Evolutionary conservation across 257 asterid species (phyloP), one percentile per base, ranked within the genome.

Genomic region (Nicotiana tomentosiformis): DNA sequence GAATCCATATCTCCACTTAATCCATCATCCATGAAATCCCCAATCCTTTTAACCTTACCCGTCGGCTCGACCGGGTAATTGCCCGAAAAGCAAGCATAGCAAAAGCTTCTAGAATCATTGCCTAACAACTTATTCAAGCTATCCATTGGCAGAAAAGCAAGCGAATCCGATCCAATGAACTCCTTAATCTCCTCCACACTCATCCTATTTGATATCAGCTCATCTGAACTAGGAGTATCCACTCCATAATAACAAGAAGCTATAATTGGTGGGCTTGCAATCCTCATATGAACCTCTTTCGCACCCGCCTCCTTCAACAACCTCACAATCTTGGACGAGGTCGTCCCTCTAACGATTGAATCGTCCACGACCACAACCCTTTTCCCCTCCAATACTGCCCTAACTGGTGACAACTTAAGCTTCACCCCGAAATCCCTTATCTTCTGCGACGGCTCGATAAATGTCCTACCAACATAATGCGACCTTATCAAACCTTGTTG

Each of bases 311-410:
- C 99, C 87, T 93, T 96, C 39, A 96, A 35, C 86, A 96, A n/a
- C 84, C 98, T 82, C 8, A 96, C 99, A 74, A 96, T 96, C 86
- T 96, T 96, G 1, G 95, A 94, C 1, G 95, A 90, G 3, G 99
- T 96, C 1, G 99, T 94, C 49, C 99, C 99, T 56, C 99, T 88
- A 7, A 96, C 98, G 9, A 96, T 96, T 1, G 98, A 96, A 87
- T 94, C 99, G 68, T 96, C 99, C 49, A 96, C 99, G 46, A 96
- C 99, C 78, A 94, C 98, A 10, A 96, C 99, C n/a, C 99, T 90
- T 69, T 96, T 96, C 15, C 99, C 99, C 64, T 94, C 98, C 88
- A 96, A 82, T 32, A 96, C 98, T 0, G 98, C 97, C 83, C 88
- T 84, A 60, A 96, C 98, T 0, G 99, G 97, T 0, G 99, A 90